Evolutionary conservation across 768 basidiomycete genomes (phyloP).

Genomic region (Mycena epipterygia): DNA sequence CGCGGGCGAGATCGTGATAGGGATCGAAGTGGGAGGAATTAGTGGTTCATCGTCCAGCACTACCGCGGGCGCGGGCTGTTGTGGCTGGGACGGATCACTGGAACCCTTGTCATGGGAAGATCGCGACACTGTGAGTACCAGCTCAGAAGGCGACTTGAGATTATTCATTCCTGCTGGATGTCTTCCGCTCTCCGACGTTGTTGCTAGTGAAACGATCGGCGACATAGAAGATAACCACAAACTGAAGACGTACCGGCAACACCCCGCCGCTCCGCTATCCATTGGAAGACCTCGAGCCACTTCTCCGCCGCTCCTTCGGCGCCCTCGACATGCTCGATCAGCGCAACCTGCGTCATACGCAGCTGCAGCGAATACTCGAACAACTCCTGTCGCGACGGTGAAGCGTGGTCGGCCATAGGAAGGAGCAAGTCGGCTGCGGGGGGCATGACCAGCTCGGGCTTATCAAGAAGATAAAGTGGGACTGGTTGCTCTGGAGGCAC

Average conservation of each 20-base stretch:
- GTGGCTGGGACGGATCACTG: neutral
- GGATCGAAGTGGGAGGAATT: constrained; percentile 47
- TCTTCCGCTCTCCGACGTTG: constrained; percentile 45
- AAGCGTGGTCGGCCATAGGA: constrained; percentile 61
- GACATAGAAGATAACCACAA: neutral
- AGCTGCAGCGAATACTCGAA: constrained; percentile 89
- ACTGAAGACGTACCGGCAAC: constrained; percentile 30
- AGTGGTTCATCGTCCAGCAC: constrained; percentile 25
- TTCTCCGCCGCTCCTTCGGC: constrained; percentile 84
- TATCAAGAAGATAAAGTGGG: constrained; percentile 33
- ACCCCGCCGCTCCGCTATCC: constrained; percentile 78
- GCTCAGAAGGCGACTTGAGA: constrained; percentile 45
- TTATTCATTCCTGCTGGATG: constrained; percentile 43
- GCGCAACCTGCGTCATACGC: constrained; percentile 85
- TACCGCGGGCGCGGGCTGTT: constrained; percentile 11
- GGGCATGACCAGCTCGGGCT: constrained; percentile 51
- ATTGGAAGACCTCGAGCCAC: constrained; percentile 89
- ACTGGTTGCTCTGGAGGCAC: constrained; percentile 13
- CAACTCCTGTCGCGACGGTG: constrained; percentile 65
- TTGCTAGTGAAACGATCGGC: constrained; percentile 30
- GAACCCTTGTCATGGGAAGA: constrained; percentile 35
- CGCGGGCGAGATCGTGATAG: constrained; percentile 76
- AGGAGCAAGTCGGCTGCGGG: constrained; percentile 58
- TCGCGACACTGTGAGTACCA: constrained; percentile 35
- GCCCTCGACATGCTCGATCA: constrained; percentile 88